phyloP scores from a whole-genome alignment of 768 basidiomycete genomes.

The Exidia glandulosa region DNA sequence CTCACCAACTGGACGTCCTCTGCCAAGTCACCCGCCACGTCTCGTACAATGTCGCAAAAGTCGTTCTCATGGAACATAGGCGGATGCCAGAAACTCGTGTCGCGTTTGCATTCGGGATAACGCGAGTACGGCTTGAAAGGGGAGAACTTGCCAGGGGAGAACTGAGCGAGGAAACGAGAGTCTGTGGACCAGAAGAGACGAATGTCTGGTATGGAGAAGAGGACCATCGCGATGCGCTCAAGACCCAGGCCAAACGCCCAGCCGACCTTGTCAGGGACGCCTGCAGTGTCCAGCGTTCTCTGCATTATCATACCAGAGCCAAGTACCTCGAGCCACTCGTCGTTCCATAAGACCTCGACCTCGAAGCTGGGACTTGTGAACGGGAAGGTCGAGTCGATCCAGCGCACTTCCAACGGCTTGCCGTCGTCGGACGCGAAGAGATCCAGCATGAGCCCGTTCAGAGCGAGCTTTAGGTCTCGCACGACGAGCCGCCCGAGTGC shows the following conservation, averaged over 20 bases:
- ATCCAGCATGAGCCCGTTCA: constrained; percentile 75
- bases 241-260: constrained; percentile 99
- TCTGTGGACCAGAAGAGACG: constrained; percentile 95
- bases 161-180: constrained; percentile 78
- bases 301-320: constrained; percentile 90
- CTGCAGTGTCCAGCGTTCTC: constrained; percentile 65
- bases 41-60: constrained; percentile 89
- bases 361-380: constrained; percentile 98
- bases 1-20: constrained; percentile 81
- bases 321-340: constrained; percentile 94
- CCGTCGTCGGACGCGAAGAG: constrained; percentile 60
- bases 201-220: constrained; percentile 95
- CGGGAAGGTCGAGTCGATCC: constrained; percentile 98
- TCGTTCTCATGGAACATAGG: constrained; percentile 79
- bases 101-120: constrained; percentile 88
- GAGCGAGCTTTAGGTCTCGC: constrained; percentile 77
- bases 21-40: constrained; percentile 83
- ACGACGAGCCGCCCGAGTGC: constrained; percentile 60
- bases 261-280: constrained; percentile 71
- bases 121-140: constrained; percentile 87
- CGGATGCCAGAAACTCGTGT: constrained; percentile 88
- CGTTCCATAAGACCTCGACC: constrained; percentile 92
- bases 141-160: constrained; percentile 61
- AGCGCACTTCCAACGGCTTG: constrained; percentile 77
- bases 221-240: constrained; percentile 95